Conservation (phyloP, 2,329 filamentous ascomycete genomes). For the Arthrobotrys musiformis region DNA sequence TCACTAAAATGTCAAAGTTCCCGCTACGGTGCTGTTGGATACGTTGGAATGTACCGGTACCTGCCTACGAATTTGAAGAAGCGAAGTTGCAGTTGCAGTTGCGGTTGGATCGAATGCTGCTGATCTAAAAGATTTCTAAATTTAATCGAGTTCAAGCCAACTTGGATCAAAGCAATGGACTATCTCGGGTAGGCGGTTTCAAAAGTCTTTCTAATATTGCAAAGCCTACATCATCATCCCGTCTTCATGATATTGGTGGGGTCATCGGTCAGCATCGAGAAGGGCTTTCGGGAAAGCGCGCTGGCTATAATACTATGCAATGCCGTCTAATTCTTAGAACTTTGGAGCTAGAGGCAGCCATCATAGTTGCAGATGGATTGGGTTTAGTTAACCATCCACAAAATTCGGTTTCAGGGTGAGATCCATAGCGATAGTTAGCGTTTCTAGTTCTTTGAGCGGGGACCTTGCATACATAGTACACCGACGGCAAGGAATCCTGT, state of each 20-base stretch:
- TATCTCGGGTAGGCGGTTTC: conserved; percentile 32
- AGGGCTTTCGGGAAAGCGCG: conserved; percentile 52
- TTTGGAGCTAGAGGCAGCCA: not conserved
- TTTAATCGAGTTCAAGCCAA: conserved; percentile 33
- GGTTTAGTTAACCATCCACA: conserved; percentile 12
- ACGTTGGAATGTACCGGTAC: conserved; percentile 30
- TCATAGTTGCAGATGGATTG: conserved; percentile 7
- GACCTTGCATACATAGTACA: conserved; percentile 14
- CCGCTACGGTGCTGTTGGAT: not conserved
- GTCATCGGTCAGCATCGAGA: conserved; percentile 29
- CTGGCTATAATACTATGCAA: too few species aligned
- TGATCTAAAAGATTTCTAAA: conserved; percentile 46
- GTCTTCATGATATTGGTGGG: not conserved
- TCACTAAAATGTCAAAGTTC: conserved; percentile 16
- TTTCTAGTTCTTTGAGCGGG: not conserved
- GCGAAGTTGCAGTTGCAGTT: not conserved
- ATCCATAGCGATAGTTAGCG: conserved; percentile 4
- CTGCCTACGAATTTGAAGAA: too few species aligned
- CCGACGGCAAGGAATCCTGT: conserved; percentile 49
- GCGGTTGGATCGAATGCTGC: not conserved
- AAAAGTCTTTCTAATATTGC: conserved; percentile 13
- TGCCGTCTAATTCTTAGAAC: not conserved
- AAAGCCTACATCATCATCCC: conserved; percentile 15
- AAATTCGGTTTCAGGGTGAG: conserved; percentile 38
- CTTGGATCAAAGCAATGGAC: conserved; percentile 10